A percentile compares a stretch with the other conserved stretches of the same genome.
These are phyloP conservation scores for Tuber borchii DNA, from an alignment of 495 filamentous ascomycete species.

Conservation along the genomic window DNA sequence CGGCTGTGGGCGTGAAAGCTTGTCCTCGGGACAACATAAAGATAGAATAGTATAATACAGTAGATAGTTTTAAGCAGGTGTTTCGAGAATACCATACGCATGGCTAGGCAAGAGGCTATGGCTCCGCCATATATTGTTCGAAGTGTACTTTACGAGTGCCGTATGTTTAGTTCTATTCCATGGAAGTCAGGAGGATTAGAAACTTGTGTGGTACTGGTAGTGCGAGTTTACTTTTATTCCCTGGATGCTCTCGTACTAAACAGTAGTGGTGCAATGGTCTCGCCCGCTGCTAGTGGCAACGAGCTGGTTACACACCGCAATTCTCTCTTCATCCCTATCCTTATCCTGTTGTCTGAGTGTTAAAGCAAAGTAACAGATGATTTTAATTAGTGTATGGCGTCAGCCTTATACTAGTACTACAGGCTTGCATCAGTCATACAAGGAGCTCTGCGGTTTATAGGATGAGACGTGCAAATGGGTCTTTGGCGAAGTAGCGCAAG, in stretches of 20 bases:
- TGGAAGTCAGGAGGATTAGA: neutral
- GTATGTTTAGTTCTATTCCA: neutral
- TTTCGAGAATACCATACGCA: neutral
- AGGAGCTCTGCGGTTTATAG: too few relatives aligned
- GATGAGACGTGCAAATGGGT: too few relatives aligned
- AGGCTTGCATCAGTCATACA: neutral
- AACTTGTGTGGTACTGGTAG: neutral
- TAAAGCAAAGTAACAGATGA: neutral
- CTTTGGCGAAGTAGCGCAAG: neutral
- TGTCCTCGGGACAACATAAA: neutral
- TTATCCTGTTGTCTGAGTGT: neutral
- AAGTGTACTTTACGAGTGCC: neutral
- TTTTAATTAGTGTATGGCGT: neutral
- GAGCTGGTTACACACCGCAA: neutral
- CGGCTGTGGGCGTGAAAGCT: neutral
- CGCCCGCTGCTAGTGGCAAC: neutral
- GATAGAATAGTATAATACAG: neutral
- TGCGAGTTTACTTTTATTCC: neutral
- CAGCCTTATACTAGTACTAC: neutral
- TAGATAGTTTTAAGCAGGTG: neutral
- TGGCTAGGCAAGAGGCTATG: constrained; percentile 2
- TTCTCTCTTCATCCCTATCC: neutral
- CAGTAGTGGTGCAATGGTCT: neutral
- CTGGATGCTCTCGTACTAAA: neutral
- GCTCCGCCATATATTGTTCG: neutral